Evolutionary conservation across 805 yeast species (phyloP).

Genomic region (Cyberlindnera mrakii): DNA sequence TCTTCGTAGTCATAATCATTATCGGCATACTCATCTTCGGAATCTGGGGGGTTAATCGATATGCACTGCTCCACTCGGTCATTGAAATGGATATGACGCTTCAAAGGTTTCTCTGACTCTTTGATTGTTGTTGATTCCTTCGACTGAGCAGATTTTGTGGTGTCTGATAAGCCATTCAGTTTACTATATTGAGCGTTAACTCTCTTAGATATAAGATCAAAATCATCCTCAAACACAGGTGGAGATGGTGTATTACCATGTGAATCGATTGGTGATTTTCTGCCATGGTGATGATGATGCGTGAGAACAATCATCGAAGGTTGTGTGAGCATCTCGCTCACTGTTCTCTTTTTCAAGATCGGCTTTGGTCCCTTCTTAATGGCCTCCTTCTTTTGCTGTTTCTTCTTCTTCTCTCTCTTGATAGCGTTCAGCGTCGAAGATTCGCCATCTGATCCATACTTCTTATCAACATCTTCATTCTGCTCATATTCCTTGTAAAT

Average conservation of each 20-base stretch:
- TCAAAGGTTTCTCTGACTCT: slow-evolving; percentile 1
- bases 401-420: slow-evolving; percentile 17
- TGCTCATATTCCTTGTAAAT: slow-evolving; percentile 19
- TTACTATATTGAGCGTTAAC: slow-evolving; percentile 23
- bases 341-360: slow-evolving; percentile 80
- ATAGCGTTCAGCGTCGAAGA: slow-evolving; percentile 21
- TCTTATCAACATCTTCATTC: slow-evolving; percentile 19
- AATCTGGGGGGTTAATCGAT: slow-evolving; percentile 39
- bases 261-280: slow-evolving; percentile 4
- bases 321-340: slow-evolving; percentile 73
- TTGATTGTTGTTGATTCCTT: not conserved
- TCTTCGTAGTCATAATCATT: slow-evolving; percentile 21
- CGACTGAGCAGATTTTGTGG: not conserved
- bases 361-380: slow-evolving; percentile 54
- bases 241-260: slow-evolving; percentile 15
- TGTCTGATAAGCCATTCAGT: not conserved
- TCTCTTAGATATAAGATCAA: slow-evolving; percentile 19
- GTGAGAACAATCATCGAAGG: slow-evolving; percentile 29
- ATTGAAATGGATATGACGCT: slow-evolving; percentile 83
- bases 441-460: slow-evolving; percentile 36
- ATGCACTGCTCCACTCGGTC: slow-evolving; percentile 94
- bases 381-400: slow-evolving; percentile 7
- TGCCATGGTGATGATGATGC: slow-evolving; percentile 12
- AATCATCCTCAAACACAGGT: slow-evolving; percentile 23
- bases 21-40: slow-evolving; percentile 21